Conservation (phyloP, 2,329 filamentous ascomycete species). For the Alternaria panax region DNA sequence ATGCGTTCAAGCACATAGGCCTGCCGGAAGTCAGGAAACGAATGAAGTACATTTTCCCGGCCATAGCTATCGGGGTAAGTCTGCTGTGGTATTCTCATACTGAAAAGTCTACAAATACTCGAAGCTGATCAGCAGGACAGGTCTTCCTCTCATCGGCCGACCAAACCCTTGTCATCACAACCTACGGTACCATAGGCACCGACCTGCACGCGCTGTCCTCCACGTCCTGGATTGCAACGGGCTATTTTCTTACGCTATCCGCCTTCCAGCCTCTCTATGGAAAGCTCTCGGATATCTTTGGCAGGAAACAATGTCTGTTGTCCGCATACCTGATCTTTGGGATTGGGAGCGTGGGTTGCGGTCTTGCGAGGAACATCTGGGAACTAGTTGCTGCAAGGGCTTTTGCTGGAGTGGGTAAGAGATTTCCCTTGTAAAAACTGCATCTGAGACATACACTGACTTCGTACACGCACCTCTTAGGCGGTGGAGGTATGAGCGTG, state of each 20-base stretch:
- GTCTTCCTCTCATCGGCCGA: conserved; percentile 76
- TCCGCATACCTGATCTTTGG: conserved; percentile 71
- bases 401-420: conserved; percentile 68
- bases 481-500: conserved; percentile 75
- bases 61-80: conserved; percentile 67
- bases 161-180: conserved; percentile 78
- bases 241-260: conserved; percentile 76
- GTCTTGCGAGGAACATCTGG: conserved; percentile 67
- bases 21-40: conserved; percentile 58
- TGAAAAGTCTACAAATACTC: not conserved
- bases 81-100: not conserved
- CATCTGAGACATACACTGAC: no score
- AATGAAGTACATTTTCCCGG: conserved; percentile 67
- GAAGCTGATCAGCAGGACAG: conserved; percentile 49
- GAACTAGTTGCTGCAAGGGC: conserved; percentile 72
- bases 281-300: conserved; percentile 74
- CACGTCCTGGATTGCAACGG: conserved; percentile 75
- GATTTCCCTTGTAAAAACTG: no score
- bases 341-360: conserved; percentile 69
- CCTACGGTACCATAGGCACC: conserved; percentile 78
- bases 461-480: no score
- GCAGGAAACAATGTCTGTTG: conserved; percentile 70
- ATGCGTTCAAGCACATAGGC: conserved; percentile 52
- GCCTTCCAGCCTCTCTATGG: conserved; percentile 79
- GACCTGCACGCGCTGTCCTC: conserved; percentile 77